Evolutionary conservation across 495 filamentous ascomycete species (phyloP), one percentile per base, ranked within the genome.

Genomic region (Hamigera avellanea): DNA sequence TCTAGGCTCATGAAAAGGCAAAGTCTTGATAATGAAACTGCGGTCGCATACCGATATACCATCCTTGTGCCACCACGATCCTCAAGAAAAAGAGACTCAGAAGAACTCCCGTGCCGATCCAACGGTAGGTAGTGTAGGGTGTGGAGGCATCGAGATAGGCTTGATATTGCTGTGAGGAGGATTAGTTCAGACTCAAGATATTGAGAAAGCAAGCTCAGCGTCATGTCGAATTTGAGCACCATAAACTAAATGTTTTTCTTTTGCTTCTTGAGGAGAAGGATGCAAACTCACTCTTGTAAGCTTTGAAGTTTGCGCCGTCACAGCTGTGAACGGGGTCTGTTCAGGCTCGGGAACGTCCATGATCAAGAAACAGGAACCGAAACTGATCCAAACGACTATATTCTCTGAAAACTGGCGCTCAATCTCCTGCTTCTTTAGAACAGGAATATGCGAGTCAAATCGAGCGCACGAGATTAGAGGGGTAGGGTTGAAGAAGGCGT

Each of bases 121-220:
- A 98, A 64, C 91, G 76, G 59, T 95, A 93, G 36, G 76, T 58
- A 26, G 80, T 76, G 57, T 78, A 93, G 6, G 91, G 91, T 1
- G 87, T 94, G 26, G 78, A 83, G 57, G 86, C 81, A 64, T 98
- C 91, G 33, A 98, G 80, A 42, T 85, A 86, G 36, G 84, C 69
- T 82, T 98, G 91, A 59, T 93, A 98, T 73, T 87, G 73, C 89
- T 96, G 21, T 23, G 5, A n/a, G n/a, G n/a, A n/a, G n/a, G n/a
- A n/a, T n/a, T n/a, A n/a, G n/a, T n/a, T n/a, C n/a, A n/a, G n/a
- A n/a, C n/a, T n/a, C n/a, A n/a, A n/a, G n/a, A n/a, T n/a, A n/a
- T n/a, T n/a, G n/a, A n/a, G n/a, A n/a, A n/a, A n/a, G n/a, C n/a
- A n/a, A n/a, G n/a, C n/a, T n/a, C n/a, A n/a, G n/a, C n/a, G n/a